Base-by-base conservation (phyloP, 371 early-diverging fungal genomes). In the Blastocladiella emersonii region DNA sequence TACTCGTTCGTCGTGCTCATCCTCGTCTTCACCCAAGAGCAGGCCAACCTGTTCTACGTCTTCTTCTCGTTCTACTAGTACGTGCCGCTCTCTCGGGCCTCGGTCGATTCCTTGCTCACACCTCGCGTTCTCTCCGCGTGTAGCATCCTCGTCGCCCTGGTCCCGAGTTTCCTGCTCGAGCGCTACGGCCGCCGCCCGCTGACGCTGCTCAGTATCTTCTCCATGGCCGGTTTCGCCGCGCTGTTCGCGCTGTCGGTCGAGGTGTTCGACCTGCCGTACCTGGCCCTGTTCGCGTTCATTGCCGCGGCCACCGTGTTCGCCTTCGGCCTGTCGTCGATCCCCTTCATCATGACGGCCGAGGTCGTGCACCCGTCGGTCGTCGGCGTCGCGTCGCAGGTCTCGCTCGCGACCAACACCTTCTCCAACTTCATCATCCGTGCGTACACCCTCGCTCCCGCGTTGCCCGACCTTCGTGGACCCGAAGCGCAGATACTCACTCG, bases 161-260 rank as follows among this genome's bases (percentile, higher is more conserved):
- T 59, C 32, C 44, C 41, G 30, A 39, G 37, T 10, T 27, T 34
- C 59, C 32, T 59, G 30, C 37, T 59, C 6, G 59, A 59, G 21
- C 37, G 59, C 30, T 59, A 41, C 25, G 59, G 59, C 44, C 59
- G 59, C 44, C 59, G 59, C 41, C 37, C 37, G 59, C 17, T 59
- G 32, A 23, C 37, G n/a, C 44, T 59, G 2, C 8, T 43, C 17
- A 35, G 37, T 8, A 43, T 37, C 17, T 41, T 43, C 17, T 0
- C 44, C 13, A 59, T 59, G 59, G 59, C 27, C 3, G 8, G 12
- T 19, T 37, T 37, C 19, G 43, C 44, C 10, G 37, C 44, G n/a
- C n/a, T 59, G 8, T 37, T 59, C 32, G 27, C 59, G 1, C 13
- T 59, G 15, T n/a, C 27, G 8, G 43, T 34, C 27, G 32, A 41